Percentiles rank a stretch among this genome's conserved stretches.
phyloP scores from a whole-genome alignment of 2,329 filamentous ascomycete genomes.

The Ophiostoma pallidulum region DNA sequence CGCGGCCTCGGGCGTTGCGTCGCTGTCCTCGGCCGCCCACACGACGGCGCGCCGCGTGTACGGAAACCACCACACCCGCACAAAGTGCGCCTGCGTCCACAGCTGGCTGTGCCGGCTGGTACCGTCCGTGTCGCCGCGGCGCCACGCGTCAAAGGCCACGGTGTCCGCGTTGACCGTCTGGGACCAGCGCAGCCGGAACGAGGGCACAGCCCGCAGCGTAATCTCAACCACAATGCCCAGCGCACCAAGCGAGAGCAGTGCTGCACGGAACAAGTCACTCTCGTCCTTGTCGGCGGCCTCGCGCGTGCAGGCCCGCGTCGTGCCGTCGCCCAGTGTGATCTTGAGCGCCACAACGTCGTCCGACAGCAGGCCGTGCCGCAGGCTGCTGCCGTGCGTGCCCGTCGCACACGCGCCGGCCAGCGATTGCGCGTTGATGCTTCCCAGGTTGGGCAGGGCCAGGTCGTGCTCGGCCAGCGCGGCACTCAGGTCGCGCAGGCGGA shows the following conservation, averaged over 20 bases:
- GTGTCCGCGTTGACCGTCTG: constrained; percentile 67
- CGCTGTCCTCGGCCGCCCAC: constrained; percentile 78
- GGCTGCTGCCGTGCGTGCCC: constrained; percentile 83
- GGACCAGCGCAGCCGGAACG: constrained; percentile 78
- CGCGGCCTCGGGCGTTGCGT: constrained; percentile 34
- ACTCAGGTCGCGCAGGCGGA: constrained; percentile 67
- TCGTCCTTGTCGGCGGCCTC: constrained; percentile 54
- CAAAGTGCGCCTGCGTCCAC: constrained; percentile 81
- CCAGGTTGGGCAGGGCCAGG: constrained; percentile 81
- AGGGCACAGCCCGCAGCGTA: constrained; percentile 69
- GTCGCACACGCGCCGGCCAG: constrained; percentile 88
- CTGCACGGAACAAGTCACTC: constrained; percentile 75
- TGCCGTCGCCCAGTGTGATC: constrained; percentile 74
- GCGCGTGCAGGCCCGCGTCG: constrained; percentile 52
- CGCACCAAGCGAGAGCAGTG: constrained; percentile 77
- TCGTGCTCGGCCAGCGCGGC: constrained; percentile 63
- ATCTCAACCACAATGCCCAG: constrained; percentile 87
- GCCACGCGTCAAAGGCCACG: constrained; percentile 58
- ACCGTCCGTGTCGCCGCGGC: constrained; percentile 59
- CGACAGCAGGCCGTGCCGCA: constrained; percentile 74
- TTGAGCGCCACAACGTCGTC: constrained; percentile 66
- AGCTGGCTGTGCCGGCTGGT: constrained; percentile 53
- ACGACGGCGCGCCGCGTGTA: constrained; percentile 81
- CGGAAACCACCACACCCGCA: constrained; percentile 95
- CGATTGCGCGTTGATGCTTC: constrained; percentile 91